Evolutionary conservation across 441 rosid species (phyloP), one percentile per base, ranked within the genome.

Genomic region (Geranium incanum): DNA sequence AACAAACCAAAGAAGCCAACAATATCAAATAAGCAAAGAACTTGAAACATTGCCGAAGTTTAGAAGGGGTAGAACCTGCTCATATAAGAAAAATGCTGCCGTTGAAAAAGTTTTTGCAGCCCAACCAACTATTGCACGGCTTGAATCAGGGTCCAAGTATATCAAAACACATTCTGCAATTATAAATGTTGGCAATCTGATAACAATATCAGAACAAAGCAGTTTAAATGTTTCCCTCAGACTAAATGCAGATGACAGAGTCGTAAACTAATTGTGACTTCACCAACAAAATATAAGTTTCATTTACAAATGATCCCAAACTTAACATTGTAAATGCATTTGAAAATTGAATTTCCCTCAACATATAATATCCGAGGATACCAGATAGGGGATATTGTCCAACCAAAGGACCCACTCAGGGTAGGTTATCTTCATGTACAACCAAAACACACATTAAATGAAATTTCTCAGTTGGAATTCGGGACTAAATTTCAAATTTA

Each of bases 151-250:
- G 79, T 84, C 92, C 89, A 92, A 70, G 88, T 95, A 92, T 81
- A 95, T 95, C 77, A 95, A 85, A 79, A 95, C 92, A 74, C 99
- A 90, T 83, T 95, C 99, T 90, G 99, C 98, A 85, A 90, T 89
- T 77, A 92, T 88, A 86, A 90, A 95, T 79, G 99, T 92, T 72
- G 96, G 96, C 92, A 89, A 79, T 87, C 99, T 92, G 97, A 87
- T 85, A 82, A 83, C 79, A 76, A 81, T 74, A 84, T 87, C 79
- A 90, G 93, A 84, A 77, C 70, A 63, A 79, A 81, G 76, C 73
- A 77, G 62, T 23, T 78, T 70, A 73, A 70, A 70, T 65, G 77
- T 68, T 73, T 5, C 69, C 74, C 43, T 70, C 65, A 63, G 23
- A 68, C 70, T 66, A 67, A 73, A 72, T 71, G 64, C 67, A 79